Base-by-base conservation (phyloP, 805 yeast genomes). In the Metschnikowia bowlesiae region DNA sequence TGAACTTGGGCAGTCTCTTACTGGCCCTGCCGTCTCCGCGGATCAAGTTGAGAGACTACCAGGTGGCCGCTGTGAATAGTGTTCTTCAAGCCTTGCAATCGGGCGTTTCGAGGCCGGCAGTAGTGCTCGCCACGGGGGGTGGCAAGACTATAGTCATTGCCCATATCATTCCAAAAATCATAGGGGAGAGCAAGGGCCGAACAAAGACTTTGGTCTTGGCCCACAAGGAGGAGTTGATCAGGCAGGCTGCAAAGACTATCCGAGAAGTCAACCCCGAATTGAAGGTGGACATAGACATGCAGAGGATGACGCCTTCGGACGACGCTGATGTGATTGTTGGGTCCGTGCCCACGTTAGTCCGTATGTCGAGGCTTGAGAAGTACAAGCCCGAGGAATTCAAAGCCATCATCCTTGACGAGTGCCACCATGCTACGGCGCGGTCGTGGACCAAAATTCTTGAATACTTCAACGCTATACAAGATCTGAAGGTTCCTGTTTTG, bases 71-170 rank as follows among this genome's bases (percentile, higher is more conserved):
- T 46, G 78, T 90, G 2, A 62, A 76, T 1, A 64, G 74, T 0
- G 82, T 91, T 33, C 57, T 82, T 1, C 56, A 65, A 0, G 76
- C 88, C 0, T 62, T 85, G 1, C 59, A 66, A 0, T 31, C 57
- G 2, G 83, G 84, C 1, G 57, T 66, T 2, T 66, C 74, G 16
- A 71, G 94, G 44, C 79, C 89, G 0, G 97, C 92, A 0, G 90
- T 89, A 1, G 85, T 89, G 30, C 65, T 91, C 36, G 96, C 97
- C 11, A 92, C 98, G 0, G 98, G 98, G 0, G 94, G 96, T 10
- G 98, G 98, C 5, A 91, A 91, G 60, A 91, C 97, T 0, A 89
- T 89, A 10, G 82, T 88, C 1, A 86, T 89, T 62, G 66, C 87
- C 0, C 78, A 78, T 54, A 56, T 85, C 39, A 78, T 86, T 2